These are phyloP conservation scores for Aspergillus egyptiacus DNA, from an alignment of 495 filamentous ascomycete genomes.

Conservation along the genomic window DNA sequence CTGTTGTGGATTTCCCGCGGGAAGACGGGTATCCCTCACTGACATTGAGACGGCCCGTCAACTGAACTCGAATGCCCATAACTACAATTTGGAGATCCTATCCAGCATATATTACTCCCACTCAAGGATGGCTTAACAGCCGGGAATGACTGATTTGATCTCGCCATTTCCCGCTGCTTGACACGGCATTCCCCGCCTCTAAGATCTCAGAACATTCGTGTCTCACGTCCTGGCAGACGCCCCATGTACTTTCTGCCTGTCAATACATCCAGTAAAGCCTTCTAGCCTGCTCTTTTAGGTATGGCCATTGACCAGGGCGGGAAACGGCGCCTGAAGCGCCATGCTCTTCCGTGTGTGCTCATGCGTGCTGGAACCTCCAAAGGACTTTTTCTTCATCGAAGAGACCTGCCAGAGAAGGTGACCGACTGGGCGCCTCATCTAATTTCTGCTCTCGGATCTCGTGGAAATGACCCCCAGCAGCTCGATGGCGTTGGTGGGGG, in stretches of 20 bases:
- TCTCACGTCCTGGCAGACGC: too few species aligned
- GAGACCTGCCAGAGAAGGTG: conserved; percentile 22
- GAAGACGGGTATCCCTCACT: neutral
- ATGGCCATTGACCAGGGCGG: neutral
- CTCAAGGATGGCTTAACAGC: too few species aligned
- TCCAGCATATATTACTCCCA: too few species aligned
- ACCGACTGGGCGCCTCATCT: conserved; percentile 25
- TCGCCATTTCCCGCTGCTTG: too few species aligned
- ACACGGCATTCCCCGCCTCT: too few species aligned
- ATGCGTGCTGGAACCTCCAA: conserved; percentile 38
- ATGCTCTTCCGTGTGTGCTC: neutral
- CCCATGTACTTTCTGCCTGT: too few species aligned
- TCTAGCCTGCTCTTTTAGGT: neutral
- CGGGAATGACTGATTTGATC: too few species aligned
- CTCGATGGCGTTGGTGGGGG: conserved; percentile 35
- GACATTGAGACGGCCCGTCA: too few species aligned
- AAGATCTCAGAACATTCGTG: too few species aligned
- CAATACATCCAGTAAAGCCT: neutral
- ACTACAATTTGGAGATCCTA: too few species aligned
- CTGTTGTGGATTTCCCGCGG: neutral
- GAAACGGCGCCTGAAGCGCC: neutral
- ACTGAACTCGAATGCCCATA: too few species aligned
- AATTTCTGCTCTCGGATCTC: conserved; percentile 29
- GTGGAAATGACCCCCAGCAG: conserved; percentile 8
- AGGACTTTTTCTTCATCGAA: conserved; percentile 30